These are phyloP conservation scores for Canavalia ensiformis DNA, from an alignment of 306 rosid species.

Conservation along the genomic window DNA sequence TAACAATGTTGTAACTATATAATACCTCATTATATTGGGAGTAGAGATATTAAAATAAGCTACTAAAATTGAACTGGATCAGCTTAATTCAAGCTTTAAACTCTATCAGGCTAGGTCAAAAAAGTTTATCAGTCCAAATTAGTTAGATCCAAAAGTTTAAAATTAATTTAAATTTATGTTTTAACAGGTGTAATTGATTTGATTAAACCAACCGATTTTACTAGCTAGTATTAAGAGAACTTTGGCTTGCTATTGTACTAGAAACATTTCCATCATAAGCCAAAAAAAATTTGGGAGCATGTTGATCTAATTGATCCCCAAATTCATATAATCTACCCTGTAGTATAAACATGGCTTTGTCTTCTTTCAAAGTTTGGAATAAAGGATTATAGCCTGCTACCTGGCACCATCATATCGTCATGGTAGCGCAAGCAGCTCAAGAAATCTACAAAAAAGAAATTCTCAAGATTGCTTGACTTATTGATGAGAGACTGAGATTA, in stretches of 20 bases:
- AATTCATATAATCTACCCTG: conserved; percentile 32
- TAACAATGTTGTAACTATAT: not conserved
- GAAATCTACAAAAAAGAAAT: not conserved
- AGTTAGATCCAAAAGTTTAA: no score
- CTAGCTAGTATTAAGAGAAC: no score
- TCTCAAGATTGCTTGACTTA: not conserved
- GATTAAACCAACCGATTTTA: no score
- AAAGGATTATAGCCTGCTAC: conserved; percentile 8
- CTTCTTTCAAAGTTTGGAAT: conserved; percentile 29
- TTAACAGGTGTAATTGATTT: no score
- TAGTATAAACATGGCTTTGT: conserved; percentile 23
- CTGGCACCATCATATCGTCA: conserved; percentile 54
- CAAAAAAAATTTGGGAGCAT: not conserved
- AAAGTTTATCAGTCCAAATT: no score
- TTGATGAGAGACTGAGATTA: conserved; percentile 38
- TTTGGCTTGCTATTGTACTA: conserved; percentile 19
- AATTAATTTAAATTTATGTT: no score
- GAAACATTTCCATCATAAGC: not conserved
- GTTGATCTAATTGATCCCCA: conserved; percentile 21
- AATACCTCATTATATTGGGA: not conserved
- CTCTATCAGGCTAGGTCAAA: no score
- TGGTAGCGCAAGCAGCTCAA: conserved; percentile 38
- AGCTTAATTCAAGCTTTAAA: no score
- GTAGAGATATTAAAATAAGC: no score
- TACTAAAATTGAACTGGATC: no score